Conservation (phyloP, 371 early-diverging fungal species). For the Mortierella sp. region DNA sequence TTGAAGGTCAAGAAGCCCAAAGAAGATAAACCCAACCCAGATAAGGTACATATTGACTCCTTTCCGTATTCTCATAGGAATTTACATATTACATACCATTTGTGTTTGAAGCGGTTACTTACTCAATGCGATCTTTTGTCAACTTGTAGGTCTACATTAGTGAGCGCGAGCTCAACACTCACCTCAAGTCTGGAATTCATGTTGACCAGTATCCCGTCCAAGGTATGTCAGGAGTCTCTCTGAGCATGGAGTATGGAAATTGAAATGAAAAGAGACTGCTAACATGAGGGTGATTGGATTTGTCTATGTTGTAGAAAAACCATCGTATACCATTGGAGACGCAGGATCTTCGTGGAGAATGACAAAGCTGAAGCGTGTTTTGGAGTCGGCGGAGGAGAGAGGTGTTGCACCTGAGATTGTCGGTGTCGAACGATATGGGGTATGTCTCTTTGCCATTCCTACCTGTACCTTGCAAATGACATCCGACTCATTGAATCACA, state of each 20-base stretch:
- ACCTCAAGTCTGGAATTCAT: constrained; percentile 61
- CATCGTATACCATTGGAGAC: constrained; percentile 73
- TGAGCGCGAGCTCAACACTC: constrained; percentile 66
- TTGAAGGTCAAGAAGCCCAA: constrained; percentile 48
- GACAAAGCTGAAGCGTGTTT: constrained; percentile 81
- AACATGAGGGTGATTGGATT: background rate
- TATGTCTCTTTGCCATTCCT: constrained; percentile 21
- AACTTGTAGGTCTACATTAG: constrained; percentile 62
- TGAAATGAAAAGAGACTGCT: background rate
- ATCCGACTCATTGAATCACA: background rate
- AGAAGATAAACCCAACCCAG: constrained; percentile 50
- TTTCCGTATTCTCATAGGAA: background rate
- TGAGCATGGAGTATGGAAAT: background rate
- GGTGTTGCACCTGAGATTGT: constrained; percentile 74
- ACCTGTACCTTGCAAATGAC: background rate
- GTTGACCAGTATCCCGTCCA: constrained; percentile 64
- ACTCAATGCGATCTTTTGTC: background rate
- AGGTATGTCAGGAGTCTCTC: constrained; percentile 38
- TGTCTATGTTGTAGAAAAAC: constrained; percentile 37
- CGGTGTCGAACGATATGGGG: constrained; percentile 81
- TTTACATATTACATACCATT: too few species aligned
- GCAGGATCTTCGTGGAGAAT: constrained; percentile 87
- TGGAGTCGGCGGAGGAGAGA: constrained; percentile 81
- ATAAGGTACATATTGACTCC: constrained; percentile 25
- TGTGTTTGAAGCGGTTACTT: background rate